Conservation (phyloP, 176 grass and related monocot species). For the Aegilops sharonensis region DNA sequence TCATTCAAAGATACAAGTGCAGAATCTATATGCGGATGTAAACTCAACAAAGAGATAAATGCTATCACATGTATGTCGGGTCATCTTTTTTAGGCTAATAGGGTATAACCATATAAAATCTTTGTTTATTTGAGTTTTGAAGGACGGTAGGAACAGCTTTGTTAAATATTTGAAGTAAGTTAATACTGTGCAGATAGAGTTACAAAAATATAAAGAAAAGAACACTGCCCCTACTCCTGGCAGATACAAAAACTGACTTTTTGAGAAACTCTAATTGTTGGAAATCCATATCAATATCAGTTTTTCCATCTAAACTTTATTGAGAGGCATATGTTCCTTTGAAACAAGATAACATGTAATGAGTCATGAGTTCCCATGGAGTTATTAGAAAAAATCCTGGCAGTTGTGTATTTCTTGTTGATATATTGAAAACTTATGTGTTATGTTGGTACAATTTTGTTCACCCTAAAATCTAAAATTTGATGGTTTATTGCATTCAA, state of each 20-base stretch:
- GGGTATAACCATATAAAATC: neutral
- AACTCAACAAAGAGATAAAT: neutral
- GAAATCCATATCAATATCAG: neutral
- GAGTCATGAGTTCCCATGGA: neutral
- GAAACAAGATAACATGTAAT: neutral
- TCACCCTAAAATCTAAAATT: slow-evolving; percentile 1
- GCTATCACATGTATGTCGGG: neutral
- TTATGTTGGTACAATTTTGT: neutral
- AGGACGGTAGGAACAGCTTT: neutral
- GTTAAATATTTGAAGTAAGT: neutral
- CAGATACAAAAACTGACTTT: neutral
- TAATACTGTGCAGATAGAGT: neutral
- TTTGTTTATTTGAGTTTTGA: neutral
- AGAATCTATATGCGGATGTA: slow-evolving; percentile 7
- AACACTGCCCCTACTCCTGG: neutral
- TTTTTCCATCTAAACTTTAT: neutral
- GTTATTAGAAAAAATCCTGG: neutral
- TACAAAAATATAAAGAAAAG: neutral
- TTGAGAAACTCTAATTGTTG: neutral
- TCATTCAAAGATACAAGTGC: neutral
- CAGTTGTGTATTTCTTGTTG: neutral
- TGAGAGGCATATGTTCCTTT: neutral
- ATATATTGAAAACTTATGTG: slow-evolving; percentile 4
- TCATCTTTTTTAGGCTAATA: slow-evolving; percentile 15
- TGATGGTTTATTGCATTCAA: neutral